A percentile compares a stretch with the other conserved stretches of the same genome.
Conservation (phyloP, 2,329 filamentous ascomycete species). For the Microdochium trichocladiopsis region DNA sequence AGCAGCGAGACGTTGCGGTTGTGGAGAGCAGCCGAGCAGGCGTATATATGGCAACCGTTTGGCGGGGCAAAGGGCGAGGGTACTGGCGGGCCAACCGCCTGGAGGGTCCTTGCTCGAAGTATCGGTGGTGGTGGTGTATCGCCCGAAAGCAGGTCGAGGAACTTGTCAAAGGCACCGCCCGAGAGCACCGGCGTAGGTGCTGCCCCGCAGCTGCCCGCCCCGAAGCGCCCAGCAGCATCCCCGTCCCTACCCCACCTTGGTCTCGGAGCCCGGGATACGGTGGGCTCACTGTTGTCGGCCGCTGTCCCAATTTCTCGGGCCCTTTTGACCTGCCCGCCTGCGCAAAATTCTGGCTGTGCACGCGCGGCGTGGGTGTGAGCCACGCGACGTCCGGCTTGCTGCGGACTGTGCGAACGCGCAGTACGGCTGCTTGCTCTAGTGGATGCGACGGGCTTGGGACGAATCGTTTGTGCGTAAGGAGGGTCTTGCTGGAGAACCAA, state of each 20-base stretch:
- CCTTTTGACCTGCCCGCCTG: too few species aligned
- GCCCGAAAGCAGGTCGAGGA: not conserved
- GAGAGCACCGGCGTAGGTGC: not conserved
- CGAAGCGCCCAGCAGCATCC: slow-evolving; percentile 1
- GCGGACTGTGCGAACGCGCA: too few species aligned
- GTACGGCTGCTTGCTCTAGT: too few species aligned
- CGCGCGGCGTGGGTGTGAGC: too few species aligned
- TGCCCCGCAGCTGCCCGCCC: slow-evolving; percentile 1
- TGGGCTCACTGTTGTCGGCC: not conserved
- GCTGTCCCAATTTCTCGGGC: not conserved
- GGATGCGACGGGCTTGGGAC: too few species aligned
- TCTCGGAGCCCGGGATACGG: not conserved
- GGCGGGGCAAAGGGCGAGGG: not conserved
- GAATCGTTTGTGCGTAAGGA: too few species aligned
- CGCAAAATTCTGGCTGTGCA: too few species aligned
- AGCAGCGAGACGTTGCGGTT: slow-evolving; percentile 14
- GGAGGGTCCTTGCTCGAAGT: not conserved
- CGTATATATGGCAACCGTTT: not conserved
- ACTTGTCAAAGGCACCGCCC: not conserved
- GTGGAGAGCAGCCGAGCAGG: slow-evolving; percentile 15
- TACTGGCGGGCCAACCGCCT: not conserved
- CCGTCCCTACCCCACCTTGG: not conserved
- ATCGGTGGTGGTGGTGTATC: not conserved
- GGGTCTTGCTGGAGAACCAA: too few species aligned
- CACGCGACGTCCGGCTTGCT: too few species aligned